Percentiles rank a stretch among this genome's conserved stretches.
These are phyloP conservation scores for Penicillium macrosclerotiorum DNA, from an alignment of 495 filamentous ascomycete species.

Conservation along the genomic window DNA sequence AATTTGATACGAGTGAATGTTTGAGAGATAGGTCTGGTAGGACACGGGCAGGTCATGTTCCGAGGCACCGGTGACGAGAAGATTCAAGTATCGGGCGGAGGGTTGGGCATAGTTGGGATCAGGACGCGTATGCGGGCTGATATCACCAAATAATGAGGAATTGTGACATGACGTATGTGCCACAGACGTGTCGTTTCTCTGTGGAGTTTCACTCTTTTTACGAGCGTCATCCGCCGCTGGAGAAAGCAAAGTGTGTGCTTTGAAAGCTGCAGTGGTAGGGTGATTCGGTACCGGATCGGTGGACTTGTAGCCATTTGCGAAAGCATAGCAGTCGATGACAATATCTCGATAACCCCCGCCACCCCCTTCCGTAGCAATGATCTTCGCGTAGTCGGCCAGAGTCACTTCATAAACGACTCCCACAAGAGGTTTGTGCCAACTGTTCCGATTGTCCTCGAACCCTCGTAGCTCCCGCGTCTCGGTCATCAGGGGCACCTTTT, in stretches of 20 bases:
- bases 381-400: slow-evolving; percentile 71
- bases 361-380: slow-evolving; percentile 88
- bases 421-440: slow-evolving; percentile 76
- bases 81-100: slow-evolving; percentile 74
- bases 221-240: slow-evolving; percentile 30
- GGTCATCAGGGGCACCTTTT: slow-evolving; percentile 33
- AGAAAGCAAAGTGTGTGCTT: slow-evolving; percentile 61
- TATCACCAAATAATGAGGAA: slow-evolving; percentile 8
- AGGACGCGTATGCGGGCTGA: slow-evolving; percentile 45
- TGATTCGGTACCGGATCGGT: slow-evolving; percentile 37
- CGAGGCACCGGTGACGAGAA: slow-evolving; percentile 71
- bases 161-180: background rate
- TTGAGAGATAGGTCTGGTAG: slow-evolving; percentile 67
- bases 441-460: slow-evolving; percentile 43
- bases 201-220: background rate
- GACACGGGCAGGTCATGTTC: slow-evolving; percentile 74
- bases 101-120: slow-evolving; percentile 73
- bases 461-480: slow-evolving; percentile 5
- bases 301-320: slow-evolving; percentile 47
- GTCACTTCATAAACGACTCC: slow-evolving; percentile 96
- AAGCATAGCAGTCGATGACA: slow-evolving; percentile 69
- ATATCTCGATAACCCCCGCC: slow-evolving; percentile 79
- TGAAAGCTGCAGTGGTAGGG: slow-evolving; percentile 42
- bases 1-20: slow-evolving; percentile 64
- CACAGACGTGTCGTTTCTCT: background rate